phyloP scores from a whole-genome alignment of 345 rosid species.

The Bruguiera parviflora region DNA sequence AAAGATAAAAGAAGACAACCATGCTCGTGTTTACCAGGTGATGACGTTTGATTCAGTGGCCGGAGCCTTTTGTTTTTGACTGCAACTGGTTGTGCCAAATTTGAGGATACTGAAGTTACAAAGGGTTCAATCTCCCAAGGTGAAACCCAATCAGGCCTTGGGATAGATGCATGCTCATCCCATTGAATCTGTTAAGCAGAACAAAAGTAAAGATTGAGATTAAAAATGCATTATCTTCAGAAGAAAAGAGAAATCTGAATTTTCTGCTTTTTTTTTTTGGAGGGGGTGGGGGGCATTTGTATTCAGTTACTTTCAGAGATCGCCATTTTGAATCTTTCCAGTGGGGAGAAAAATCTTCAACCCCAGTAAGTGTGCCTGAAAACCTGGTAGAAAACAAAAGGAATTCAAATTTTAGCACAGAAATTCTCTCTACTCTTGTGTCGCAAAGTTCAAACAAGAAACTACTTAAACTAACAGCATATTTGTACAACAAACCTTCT shows the following conservation, averaged over 20 bases:
- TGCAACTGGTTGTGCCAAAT: conserved; percentile 38
- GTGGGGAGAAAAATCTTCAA: conserved; percentile 69
- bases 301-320: conserved; percentile 51
- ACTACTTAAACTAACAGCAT: neutral
- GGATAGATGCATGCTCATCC: conserved; percentile 86
- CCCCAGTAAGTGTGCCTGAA: conserved; percentile 88
- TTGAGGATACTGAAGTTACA: conserved; percentile 38
- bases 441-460: neutral
- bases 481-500: conserved; percentile 49
- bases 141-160: conserved; percentile 83
- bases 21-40: conserved; percentile 32
- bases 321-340: conserved; percentile 94
- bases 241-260: neutral
- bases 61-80: conserved; percentile 78
- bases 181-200: conserved; percentile 64
- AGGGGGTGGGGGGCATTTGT: too few species aligned
- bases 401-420: neutral
- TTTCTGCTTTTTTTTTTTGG: too few species aligned
- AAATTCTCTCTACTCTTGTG: neutral
- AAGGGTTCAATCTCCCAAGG: conserved; percentile 94
- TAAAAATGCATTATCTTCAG: neutral
- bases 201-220: neutral
- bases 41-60: conserved; percentile 38
- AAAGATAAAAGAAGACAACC: conserved; percentile 3
- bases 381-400: conserved; percentile 46